Base-by-base conservation (phyloP, 2,329 filamentous ascomycete species). In the Botrytis squamosa region DNA sequence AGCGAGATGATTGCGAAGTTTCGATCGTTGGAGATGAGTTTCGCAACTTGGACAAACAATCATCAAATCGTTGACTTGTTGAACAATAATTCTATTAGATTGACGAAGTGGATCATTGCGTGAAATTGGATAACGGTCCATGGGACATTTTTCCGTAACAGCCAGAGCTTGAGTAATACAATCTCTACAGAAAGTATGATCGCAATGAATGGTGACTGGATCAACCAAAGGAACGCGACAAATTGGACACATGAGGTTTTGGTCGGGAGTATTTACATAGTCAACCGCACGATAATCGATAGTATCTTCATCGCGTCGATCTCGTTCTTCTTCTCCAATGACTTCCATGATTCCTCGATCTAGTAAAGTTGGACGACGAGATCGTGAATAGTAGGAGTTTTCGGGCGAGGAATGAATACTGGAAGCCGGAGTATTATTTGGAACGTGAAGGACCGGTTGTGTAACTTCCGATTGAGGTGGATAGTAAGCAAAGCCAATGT, bases 131-230 rank as follows among this genome's bases (percentile, higher is more conserved):
- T 84, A 84, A n/a, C 89, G 85, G 80, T 91, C 89, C 73, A 91
- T 86, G 3, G 89, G 89, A 74, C 89, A 91, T 49, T 84, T 81
- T 73, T 83, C 80, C 70, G 83, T 84, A 49, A 83, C 79, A 70
- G 82, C 80, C 71, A 85, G 74, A 12, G 85, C 83, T 74, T 84
- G 82, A 63, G 82, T 77, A 40, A 91, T 83, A 78, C 90, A 92
- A 7, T 84, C 83, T 70, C 86, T 85, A 78, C 90, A 92, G 79
- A 92, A 92, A 20, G 88, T 89, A 80, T 92, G 90, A 74, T 90
- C 88, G 81, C 90, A 92, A 12, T 83, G 83, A 0, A 89, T 91
- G 60, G 89, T 89, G 66, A 89, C 84, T 0, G 90, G 89, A 22
- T 87, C 84, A 66, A 91, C 83, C 60, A 91, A 85, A 4, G 90